Base-by-base conservation (phyloP, 1,284 basidiomycete species). In the Amylostereum areolatum region DNA sequence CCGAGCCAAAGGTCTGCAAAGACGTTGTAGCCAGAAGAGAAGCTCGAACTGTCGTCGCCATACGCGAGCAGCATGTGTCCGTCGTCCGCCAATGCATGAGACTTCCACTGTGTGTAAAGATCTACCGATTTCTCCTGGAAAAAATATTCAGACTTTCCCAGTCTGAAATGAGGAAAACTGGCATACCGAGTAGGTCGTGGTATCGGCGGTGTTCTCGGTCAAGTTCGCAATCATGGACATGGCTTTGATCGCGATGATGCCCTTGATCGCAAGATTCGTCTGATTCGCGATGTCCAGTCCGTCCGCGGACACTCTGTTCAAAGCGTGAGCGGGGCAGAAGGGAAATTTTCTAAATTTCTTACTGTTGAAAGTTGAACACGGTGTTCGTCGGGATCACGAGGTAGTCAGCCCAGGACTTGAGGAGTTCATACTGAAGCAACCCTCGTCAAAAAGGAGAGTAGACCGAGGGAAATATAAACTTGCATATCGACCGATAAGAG, bases 1-100 rank as follows among this genome's bases (percentile, higher is more conserved):
- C 47, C 63, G 63, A 43, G 41, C 41, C 41, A 43, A 18, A 8
- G 25, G 51, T 78, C 75, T 10, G 70, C 66, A 50, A 69, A 74
- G n/a, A 79, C 51, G 50, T 79, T 80, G 57, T 79, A 79, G 47
- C 72, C 63, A 25, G 73, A 46, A 0, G 67, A 65, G 62, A 63
- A 71, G 3, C 65, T 62, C 6, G 49, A 44, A 9, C 47, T 43
- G 0, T 57, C 28, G 8, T 53, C 37, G 5, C 55, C 56, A 47
- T 65, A 70, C 1, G 47, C 53, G 28, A 61, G 29, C 11, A 46
- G 46, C 0, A 53, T 11, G 6, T 56, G 43, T 2, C 56, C 57
- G 46, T 67, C 71, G 4, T 39, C 54, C 25, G 63, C 47, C 28
- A 52, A 43, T 5, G 57, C 29, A 11, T 27, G 11, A 27, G 18